These are phyloP conservation scores for Cytospora leucostoma DNA, from an alignment of 2,329 filamentous ascomycete species.

Conservation along the genomic window DNA sequence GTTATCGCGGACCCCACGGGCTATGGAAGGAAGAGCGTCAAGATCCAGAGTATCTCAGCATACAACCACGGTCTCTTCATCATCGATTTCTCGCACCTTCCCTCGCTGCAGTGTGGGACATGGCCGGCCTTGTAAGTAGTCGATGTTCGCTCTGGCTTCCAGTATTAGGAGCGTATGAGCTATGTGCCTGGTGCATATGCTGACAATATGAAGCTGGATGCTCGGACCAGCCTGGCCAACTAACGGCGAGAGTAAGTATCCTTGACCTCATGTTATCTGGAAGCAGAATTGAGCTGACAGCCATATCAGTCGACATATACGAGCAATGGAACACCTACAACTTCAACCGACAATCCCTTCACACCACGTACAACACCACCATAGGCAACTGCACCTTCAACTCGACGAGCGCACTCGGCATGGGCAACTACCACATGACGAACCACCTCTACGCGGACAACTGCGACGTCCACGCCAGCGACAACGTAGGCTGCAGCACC, in stretches of 20 bases:
- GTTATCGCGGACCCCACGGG: slow-evolving; percentile 28
- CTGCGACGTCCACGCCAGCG: slow-evolving; percentile 10
- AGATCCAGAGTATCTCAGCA: slow-evolving; percentile 61
- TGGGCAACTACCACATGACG: slow-evolving; percentile 10
- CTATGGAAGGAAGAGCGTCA: slow-evolving; percentile 55
- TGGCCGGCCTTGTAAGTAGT: slow-evolving; percentile 68
- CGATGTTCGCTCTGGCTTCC: background rate
- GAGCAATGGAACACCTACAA: slow-evolving; percentile 20
- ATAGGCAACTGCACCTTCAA: slow-evolving; percentile 19
- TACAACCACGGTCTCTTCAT: slow-evolving; percentile 71
- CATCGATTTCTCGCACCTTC: slow-evolving; percentile 69
- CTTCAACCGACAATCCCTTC: slow-evolving; percentile 18
- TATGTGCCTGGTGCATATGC: background rate
- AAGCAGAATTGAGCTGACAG: background rate
- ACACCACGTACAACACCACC: slow-evolving; percentile 13
- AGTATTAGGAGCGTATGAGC: background rate
- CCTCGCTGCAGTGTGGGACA: slow-evolving; percentile 63
- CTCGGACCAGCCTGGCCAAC: slow-evolving; percentile 13
- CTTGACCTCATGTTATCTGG: rapidly evolving
- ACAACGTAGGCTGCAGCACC: slow-evolving; percentile 11
- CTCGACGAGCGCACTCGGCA: slow-evolving; percentile 1
- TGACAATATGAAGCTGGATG: slow-evolving; percentile 16
- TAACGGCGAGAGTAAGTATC: slow-evolving; percentile 13
- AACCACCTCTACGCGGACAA: slow-evolving; percentile 8
- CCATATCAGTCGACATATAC: slow-evolving; percentile 17